Base-by-base conservation (phyloP, 75 land plant genomes). In the Pinus albicaulis region DNA sequence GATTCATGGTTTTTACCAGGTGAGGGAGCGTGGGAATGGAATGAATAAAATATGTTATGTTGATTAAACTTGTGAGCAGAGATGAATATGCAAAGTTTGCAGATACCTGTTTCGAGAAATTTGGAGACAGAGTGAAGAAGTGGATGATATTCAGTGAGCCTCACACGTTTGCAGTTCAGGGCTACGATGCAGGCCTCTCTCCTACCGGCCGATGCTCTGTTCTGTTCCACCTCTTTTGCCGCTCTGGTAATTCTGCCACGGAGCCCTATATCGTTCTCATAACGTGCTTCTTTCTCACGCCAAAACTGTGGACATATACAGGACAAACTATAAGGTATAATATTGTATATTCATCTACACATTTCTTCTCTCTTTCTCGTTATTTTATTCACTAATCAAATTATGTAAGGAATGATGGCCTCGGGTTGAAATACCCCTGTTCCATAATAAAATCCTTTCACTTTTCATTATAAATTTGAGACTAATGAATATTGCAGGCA, bases 61-160 rank as follows among this genome's bases (percentile, higher is more conserved):
- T 44, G 7, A 8, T 44, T 44, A 8, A 44, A 44, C 7, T 44
- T 44, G 0, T 7, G 48, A 44, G 71, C 88, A 95, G 98, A 78
- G 61, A 81, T 0, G 94, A 92, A 71, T 90, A 75, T 80, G 88
- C 89, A 57, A 76, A 60, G 8, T 89, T 82, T 76, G 95, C 95
- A 3, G 92, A 89, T 63, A 84, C 88, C 59, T 92, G 93, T 78
- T 95, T 92, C 44, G 64, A 87, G 72, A 78, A 74, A 56, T 95
- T 92, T 75, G 98, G 98, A 2, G 92, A 91, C 60, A 72, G 90
- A 31, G 95, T 95, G 56, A 92, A 95, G 80, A 77, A 92, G 55
- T 95, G 98, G 98, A 83, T 92, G 17, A 95, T 92, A 8, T 92
- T 95, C 74, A 95, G 92, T 68, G 98, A 95, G 72, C 95, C 95